Conservation (phyloP, 1,284 basidiomycete genomes). For the Ganoderma lucidum region DNA sequence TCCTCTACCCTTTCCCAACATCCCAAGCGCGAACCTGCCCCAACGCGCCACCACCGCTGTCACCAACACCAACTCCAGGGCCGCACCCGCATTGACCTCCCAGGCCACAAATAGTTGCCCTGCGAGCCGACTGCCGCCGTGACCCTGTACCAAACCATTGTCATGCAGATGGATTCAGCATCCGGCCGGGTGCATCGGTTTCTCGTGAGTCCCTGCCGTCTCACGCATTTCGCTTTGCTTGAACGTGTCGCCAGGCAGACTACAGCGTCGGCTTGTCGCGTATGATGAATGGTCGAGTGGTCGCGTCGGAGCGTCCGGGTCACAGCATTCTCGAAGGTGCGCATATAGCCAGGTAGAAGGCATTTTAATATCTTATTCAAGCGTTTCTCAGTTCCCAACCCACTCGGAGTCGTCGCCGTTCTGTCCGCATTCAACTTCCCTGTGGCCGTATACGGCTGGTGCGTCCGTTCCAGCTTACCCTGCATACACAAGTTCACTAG, state of each 20-base stretch:
- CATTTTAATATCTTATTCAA: not conserved
- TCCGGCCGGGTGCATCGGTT: too few relatives aligned
- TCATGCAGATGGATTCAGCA: too few relatives aligned
- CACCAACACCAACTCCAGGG: too few relatives aligned
- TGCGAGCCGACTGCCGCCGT: too few relatives aligned
- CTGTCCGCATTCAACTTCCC: constrained; percentile 96
- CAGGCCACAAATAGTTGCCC: too few relatives aligned
- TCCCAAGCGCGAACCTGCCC: too few relatives aligned
- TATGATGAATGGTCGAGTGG: constrained; percentile 89
- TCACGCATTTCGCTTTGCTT: constrained; percentile 20
- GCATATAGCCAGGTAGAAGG: not conserved
- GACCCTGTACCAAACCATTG: too few relatives aligned
- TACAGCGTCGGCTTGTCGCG: constrained; percentile 87
- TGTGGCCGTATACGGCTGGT: constrained; percentile 65
- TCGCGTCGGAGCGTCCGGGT: constrained; percentile 88
- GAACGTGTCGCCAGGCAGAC: constrained; percentile 56
- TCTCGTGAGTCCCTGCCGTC: constrained; percentile 56
- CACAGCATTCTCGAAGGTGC: constrained; percentile 89
- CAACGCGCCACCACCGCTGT: too few relatives aligned
- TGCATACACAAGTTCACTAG: not conserved
- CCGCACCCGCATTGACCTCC: too few relatives aligned
- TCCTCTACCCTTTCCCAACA: too few relatives aligned
- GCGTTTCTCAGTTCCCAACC: constrained; percentile 78
- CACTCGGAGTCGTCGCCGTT: constrained; percentile 91
- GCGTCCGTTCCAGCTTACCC: not conserved